Evolutionary conservation across 108 stramenopile genomes (phyloP).

Genomic region (Bacterosira constricta): DNA sequence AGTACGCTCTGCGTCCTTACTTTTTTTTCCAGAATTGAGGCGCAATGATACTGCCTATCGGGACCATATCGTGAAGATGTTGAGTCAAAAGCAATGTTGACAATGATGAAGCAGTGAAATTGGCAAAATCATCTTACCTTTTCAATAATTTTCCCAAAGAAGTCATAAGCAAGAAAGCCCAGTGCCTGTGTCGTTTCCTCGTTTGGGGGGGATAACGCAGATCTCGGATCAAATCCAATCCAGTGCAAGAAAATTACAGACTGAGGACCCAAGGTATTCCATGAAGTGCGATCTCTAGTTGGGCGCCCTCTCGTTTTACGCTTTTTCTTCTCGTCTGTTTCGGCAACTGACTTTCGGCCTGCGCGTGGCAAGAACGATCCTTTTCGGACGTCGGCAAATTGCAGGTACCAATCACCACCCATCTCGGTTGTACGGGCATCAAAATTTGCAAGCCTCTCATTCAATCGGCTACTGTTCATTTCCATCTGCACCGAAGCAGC

Average conservation of each 20-base stretch:
- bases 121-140: constrained; percentile 42
- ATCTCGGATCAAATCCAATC: constrained; percentile 73
- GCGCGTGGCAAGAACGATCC: constrained; percentile 69
- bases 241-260: constrained; percentile 80
- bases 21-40: constrained; percentile 3
- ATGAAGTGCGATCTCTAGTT: constrained; percentile 27
- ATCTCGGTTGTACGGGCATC: constrained; percentile 77
- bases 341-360: background rate
- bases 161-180: constrained; percentile 83
- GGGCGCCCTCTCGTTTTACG: constrained; percentile 43
- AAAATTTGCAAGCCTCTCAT: constrained; percentile 69
- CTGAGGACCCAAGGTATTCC: constrained; percentile 57
- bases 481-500: constrained; percentile 27
- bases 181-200: constrained; percentile 74
- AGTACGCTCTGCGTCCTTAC: background rate
- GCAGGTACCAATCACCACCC: constrained; percentile 67
- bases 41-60: constrained; percentile 32
- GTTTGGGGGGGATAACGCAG: constrained; percentile 68
- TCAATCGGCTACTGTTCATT: constrained; percentile 41
- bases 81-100: constrained; percentile 9
- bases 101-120: background rate
- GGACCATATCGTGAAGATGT: constrained; percentile 16
- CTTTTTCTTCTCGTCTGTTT: constrained; percentile 54
- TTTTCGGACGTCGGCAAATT: constrained; percentile 68
- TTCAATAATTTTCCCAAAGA: constrained; percentile 83